Base-by-base conservation (phyloP, 768 basidiomycete species). In the Tricholoma flavovirens region DNA sequence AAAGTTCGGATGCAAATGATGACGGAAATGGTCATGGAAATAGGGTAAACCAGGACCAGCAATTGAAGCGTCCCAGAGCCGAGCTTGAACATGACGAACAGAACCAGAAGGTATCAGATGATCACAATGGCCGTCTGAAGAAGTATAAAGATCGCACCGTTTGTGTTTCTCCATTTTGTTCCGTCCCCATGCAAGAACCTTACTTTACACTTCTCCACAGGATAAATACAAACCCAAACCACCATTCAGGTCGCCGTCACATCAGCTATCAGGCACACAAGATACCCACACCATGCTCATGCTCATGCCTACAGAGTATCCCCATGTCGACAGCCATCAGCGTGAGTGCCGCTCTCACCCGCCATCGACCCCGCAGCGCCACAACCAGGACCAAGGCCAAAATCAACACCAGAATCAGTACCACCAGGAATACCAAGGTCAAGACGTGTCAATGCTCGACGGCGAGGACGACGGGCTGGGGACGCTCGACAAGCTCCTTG, bases 401-500 rank as follows among this genome's bases (percentile, higher is more conserved):
- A 48, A 54, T 12, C 38, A 57, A 29, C 45, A n/a, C n/a, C n/a
- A n/a, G n/a, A n/a, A n/a, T n/a, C n/a, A 50, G 29, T 40, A 14
- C 21, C 30, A 14, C 8, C 45, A 40, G 17, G 42, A 53, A 30
- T 33, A 17, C 11, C 30, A 35, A 15, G 40, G 49, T 48, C 55
- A 24, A 30, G 55, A 40, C 32, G 21, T 43, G 10, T 40, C 49
- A 32, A 38, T 35, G 49, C 35, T 49, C 50, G 53, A 43, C 17
- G 8, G 45, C 36, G 38, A 33, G 11, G 22, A 8, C 38, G 52
- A 26, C 49, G 26, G 36, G 0, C 45, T 60, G 1, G 35, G 67
- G 11, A 68, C 70, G 1, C 56, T 80, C 1, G 68, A 71, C 48
- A 72, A 64, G 49, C 65, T 82, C 2, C 63, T 83, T 2, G 78